Percentiles rank a stretch among this genome's conserved stretches.
Conservation (phyloP, 129 eudicot genomes). For the Helichrysum umbraculigerum region DNA sequence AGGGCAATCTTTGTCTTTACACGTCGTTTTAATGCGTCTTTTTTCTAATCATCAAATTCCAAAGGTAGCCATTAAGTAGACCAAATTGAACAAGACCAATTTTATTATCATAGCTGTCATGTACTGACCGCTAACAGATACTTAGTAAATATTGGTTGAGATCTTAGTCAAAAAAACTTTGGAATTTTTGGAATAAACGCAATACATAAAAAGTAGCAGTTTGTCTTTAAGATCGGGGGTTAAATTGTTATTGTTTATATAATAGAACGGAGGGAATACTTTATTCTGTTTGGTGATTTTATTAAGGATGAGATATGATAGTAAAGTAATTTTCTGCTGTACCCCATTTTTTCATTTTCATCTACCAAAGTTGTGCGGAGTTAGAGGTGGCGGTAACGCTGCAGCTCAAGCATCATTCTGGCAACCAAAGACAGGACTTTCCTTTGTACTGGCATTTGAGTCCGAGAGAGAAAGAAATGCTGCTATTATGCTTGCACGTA, state of each 20-base stretch:
- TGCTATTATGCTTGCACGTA: conserved; percentile 92
- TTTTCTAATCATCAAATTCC: too few relatives aligned
- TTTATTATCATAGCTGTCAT: not conserved
- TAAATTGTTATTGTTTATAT: not conserved
- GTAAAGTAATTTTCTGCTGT: not conserved
- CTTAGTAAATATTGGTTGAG: too few relatives aligned
- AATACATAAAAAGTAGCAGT: not conserved
- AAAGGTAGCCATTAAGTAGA: not conserved
- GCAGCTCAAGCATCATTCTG: conserved; percentile 96
- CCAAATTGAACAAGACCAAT: not conserved
- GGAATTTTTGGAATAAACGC: too few relatives aligned
- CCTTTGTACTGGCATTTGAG: conserved; percentile 85
- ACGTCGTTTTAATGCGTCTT: not conserved
- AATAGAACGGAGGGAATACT: not conserved
- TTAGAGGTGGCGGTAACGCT: conserved; percentile 98
- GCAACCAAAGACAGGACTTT: conserved; percentile 72
- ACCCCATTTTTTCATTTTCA: not conserved
- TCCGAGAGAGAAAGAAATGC: conserved; percentile 93
- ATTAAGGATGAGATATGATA: not conserved
- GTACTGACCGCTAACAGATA: not conserved
- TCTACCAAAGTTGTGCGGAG: conserved; percentile 70
- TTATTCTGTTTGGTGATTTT: not conserved
- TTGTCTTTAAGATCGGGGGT: not conserved
- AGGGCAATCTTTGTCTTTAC: not conserved
- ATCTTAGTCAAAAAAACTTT: too few relatives aligned